A percentile compares a stretch with the other conserved stretches of the same genome.
Evolutionary conservation across 352 stramenopile species (phyloP).

Genomic region (Pythium plurisporium): DNA sequence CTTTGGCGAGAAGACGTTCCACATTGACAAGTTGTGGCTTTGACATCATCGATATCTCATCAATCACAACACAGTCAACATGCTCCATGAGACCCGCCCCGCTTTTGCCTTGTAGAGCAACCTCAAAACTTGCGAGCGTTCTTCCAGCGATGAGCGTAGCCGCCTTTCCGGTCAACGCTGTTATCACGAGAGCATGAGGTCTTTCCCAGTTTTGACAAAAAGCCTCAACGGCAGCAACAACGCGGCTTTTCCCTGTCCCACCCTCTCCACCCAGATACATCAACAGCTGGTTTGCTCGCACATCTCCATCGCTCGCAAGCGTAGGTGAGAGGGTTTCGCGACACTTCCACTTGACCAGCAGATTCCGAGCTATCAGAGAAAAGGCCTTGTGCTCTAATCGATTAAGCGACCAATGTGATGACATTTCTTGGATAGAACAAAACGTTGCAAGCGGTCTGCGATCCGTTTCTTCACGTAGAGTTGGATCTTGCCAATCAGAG

Average conservation of each 20-base stretch:
- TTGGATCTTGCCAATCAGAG: too few species aligned
- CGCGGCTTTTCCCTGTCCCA: constrained; percentile 4
- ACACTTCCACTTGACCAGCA: too few species aligned
- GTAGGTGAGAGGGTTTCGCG: too few species aligned
- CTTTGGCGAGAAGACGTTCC: neutral
- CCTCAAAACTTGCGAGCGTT: constrained; percentile 9
- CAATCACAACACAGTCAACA: constrained; percentile 17
- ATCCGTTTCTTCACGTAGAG: too few species aligned
- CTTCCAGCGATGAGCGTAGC: constrained; percentile 12
- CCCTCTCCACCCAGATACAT: constrained; percentile 7
- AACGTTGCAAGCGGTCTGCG: too few species aligned
- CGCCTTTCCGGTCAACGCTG: constrained; percentile 15
- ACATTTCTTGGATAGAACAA: too few species aligned
- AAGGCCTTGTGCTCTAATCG: too few species aligned
- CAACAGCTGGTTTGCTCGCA: too few species aligned
- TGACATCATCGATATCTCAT: constrained; percentile 24
- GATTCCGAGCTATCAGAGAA: too few species aligned
- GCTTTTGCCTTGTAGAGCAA: neutral
- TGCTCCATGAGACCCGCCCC: constrained; percentile 1
- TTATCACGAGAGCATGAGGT: neutral
- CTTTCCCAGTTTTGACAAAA: neutral
- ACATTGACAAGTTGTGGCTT: constrained; percentile 7
- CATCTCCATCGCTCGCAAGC: too few species aligned
- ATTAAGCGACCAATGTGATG: too few species aligned
- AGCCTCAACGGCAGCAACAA: constrained; percentile 5